Evolutionary conservation across 2,329 filamentous ascomycete species (phyloP), one percentile per base, ranked within the genome.

Genomic region (Epichloe gansuensis): DNA sequence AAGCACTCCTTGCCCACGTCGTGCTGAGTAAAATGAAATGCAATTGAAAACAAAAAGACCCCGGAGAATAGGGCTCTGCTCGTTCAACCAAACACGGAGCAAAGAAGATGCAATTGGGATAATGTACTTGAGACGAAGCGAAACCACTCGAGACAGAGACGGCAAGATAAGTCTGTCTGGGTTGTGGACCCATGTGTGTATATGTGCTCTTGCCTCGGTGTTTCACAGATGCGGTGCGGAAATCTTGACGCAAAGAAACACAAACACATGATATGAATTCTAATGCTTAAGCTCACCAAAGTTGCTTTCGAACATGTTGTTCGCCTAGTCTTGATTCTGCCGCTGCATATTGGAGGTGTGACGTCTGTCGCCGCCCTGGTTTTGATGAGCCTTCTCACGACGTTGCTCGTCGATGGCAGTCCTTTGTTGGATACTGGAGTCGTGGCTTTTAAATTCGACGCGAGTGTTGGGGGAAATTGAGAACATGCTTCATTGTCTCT

Each of bases 381-480:
- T 69, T 59, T 80, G 75, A 53, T 70, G 69, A 17, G 74, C 78
- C 71, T 95, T 95, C 64, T 95, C 90, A 60, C 91, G 88, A 56
- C 91, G 86, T 52, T 88, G 88, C 69, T 95, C 89, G 63, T 96
- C 91, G 58, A 95, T 90, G 21, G 88, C 88, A 34, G 85, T 87
- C 60, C 90, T 82, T 72, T 96, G 91, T 60, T 89, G 86, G 65
- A 98, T 96, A 69, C 89, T 95, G 58, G 91, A 88, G 65, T 96
- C 91, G 68, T 98, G 93, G 65, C 86, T 93, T 73, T 95, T 95
- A 82, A 91, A 98, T 61, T 93, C 83, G 55, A 98, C 85, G 63
- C 86, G 87, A 39, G 93, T 97, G 67, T 95, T 91, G 45, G 82
- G 72, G 91, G 91, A 66, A 96, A 88, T 82, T 80, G 53, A 98